A percentile compares a stretch with the other conserved stretches of the same genome.
Conservation (phyloP, 192 early-diverging fungal genomes). For the Endogone sp. region DNA sequence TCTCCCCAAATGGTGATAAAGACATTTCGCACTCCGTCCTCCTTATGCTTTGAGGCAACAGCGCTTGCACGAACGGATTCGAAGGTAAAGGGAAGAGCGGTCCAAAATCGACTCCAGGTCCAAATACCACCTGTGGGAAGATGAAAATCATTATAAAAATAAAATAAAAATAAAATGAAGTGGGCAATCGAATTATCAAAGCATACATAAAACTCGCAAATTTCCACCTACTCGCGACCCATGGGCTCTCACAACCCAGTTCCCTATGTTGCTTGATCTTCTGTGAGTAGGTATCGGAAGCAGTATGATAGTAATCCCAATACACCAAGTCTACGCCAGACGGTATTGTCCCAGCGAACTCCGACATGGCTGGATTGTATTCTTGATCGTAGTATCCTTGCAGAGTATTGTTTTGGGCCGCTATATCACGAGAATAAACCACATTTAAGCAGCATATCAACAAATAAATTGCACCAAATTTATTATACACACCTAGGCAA, state of each 20-base stretch:
- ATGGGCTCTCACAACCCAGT: constrained; percentile 71
- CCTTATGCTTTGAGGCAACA: constrained; percentile 56
- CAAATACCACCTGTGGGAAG: constrained; percentile 56
- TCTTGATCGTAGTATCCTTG: constrained; percentile 77
- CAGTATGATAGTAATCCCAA: constrained; percentile 88
- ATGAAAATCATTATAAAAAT: too few species aligned
- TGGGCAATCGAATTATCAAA: constrained; percentile 6
- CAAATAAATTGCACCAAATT: not conserved
- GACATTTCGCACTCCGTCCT: constrained; percentile 58
- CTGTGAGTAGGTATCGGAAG: constrained; percentile 60
- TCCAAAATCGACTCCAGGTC: constrained; percentile 86
- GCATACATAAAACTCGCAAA: not conserved
- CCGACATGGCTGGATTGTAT: constrained; percentile 46
- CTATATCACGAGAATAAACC: constrained; percentile 36
- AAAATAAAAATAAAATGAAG: not conserved
- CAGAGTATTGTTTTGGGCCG: constrained; percentile 77
- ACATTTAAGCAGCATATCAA: too few species aligned
- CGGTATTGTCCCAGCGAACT: constrained; percentile 59
- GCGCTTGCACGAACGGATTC: constrained; percentile 72
- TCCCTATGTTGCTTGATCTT: constrained; percentile 84
- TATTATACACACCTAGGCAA: constrained; percentile 12
- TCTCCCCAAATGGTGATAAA: constrained; percentile 91
- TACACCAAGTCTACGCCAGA: constrained; percentile 67
- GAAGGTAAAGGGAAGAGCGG: constrained; percentile 77
- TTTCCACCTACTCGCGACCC: constrained; percentile 67